A percentile compares a stretch with the other conserved stretches of the same genome.
phyloP scores from a whole-genome alignment of 257 asterid genomes.

The Cruciata laevipes region DNA sequence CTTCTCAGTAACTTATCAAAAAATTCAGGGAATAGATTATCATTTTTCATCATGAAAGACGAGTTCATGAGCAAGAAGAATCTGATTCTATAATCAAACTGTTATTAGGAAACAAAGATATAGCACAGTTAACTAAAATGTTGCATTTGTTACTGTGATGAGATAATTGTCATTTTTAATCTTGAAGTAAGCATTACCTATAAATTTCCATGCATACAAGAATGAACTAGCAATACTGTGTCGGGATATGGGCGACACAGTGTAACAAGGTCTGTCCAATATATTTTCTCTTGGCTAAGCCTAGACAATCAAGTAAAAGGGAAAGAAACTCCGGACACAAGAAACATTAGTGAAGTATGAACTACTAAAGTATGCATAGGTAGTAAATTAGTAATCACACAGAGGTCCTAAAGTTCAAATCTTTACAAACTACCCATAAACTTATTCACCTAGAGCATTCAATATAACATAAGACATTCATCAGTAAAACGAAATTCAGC shows the following conservation, averaged over 20 bases:
- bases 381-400: background rate
- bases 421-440: background rate
- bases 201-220: too few species aligned
- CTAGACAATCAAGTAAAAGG: background rate
- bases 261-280: background rate
- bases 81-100: background rate
- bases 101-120: background rate
- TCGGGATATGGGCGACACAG: background rate
- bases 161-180: background rate
- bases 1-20: too few species aligned
- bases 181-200: too few species aligned
- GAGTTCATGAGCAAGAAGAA: background rate
- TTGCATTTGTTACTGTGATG: background rate
- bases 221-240: background rate
- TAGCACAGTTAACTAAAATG: background rate
- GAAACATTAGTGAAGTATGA: background rate
- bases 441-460: background rate
- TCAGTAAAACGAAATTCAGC: background rate
- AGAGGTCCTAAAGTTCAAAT: background rate
- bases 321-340: background rate
- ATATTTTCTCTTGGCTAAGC: background rate
- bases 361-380: background rate
- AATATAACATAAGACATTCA: background rate
- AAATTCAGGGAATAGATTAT: too few species aligned
- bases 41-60: background rate